phyloP scores from a whole-genome alignment of 257 asterid species.

The Solanum rostratum region DNA sequence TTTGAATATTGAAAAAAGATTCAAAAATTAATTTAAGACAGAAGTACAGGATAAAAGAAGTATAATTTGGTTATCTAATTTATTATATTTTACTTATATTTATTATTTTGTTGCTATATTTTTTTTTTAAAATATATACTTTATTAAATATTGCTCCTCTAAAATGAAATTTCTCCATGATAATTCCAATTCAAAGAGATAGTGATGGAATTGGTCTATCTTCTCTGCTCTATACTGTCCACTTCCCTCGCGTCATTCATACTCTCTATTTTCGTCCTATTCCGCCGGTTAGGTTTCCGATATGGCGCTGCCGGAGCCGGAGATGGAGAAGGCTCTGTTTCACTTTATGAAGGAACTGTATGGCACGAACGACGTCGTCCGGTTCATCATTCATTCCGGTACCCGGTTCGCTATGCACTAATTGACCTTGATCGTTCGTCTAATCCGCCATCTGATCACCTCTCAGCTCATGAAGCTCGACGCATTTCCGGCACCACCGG shows the following conservation, averaged over 20 bases:
- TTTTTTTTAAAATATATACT: too few relatives aligned
- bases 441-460: constrained; percentile 41
- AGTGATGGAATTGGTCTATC: constrained; percentile 62
- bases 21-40: too few relatives aligned
- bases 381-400: constrained; percentile 73
- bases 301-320: background rate
- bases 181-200: background rate
- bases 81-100: too few relatives aligned
- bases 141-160: too few relatives aligned
- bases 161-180: background rate
- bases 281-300: constrained; percentile 23
- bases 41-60: too few relatives aligned
- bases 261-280: constrained; percentile 48
- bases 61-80: too few relatives aligned
- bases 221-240: constrained; percentile 47
- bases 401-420: constrained; percentile 77
- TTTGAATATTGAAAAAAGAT: too few relatives aligned
- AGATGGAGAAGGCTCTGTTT: constrained; percentile 1
- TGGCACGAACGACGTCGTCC: constrained; percentile 97
- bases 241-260: constrained; percentile 32
- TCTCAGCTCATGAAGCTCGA: constrained; percentile 62
- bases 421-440: constrained; percentile 53
- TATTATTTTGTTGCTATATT: too few relatives aligned
- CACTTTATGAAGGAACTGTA: constrained; percentile 69
- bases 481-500: constrained; percentile 52